Evolutionary conservation across 2,329 filamentous ascomycete genomes (phyloP).

Genomic region (Aureobasidium subglaciale): DNA sequence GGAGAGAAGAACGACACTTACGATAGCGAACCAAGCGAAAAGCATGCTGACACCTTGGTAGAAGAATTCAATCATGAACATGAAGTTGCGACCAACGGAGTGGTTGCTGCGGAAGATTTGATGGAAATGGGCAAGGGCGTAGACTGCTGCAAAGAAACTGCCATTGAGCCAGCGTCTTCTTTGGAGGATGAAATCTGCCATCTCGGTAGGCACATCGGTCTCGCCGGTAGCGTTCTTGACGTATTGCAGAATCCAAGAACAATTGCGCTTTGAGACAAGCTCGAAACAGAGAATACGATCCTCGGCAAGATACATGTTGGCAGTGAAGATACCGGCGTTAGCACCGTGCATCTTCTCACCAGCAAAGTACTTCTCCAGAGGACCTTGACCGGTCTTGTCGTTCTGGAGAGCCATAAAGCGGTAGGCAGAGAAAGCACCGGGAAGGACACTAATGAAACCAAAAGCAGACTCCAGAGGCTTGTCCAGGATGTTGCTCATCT

Average conservation of each 20-base stretch:
- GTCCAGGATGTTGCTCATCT: constrained; percentile 98
- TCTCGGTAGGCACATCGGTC: constrained; percentile 90
- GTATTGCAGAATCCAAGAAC: constrained; percentile 94
- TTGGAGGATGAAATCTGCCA: constrained; percentile 92
- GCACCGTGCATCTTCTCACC: constrained; percentile 93
- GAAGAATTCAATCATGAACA: constrained; percentile 85
- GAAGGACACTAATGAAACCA: constrained; percentile 93
- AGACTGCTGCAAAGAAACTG: constrained; percentile 95
- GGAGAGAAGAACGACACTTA: constrained; percentile 27
- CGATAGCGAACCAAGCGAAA: constrained; percentile 96
- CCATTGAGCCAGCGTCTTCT: constrained; percentile 96
- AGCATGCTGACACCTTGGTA: constrained; percentile 97
- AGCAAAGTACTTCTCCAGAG: constrained; percentile 92
- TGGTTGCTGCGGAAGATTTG: constrained; percentile 93
- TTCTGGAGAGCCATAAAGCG: constrained; percentile 91
- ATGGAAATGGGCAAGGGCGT: constrained; percentile 90
- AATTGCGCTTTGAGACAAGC: constrained; percentile 93
- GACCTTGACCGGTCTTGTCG: constrained; percentile 88
- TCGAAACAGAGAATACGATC: constrained; percentile 99
- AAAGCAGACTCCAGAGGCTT: constrained; percentile 97
- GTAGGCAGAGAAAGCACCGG: constrained; percentile 97
- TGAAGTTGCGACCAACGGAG: constrained; percentile 75
- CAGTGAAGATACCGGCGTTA: constrained; percentile 92
- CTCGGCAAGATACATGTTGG: constrained; percentile 98
- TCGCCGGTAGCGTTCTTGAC: constrained; percentile 96